Evolutionary conservation across 805 yeast genomes (phyloP).

Genomic region (Isabelozyma pseudorhagii): DNA sequence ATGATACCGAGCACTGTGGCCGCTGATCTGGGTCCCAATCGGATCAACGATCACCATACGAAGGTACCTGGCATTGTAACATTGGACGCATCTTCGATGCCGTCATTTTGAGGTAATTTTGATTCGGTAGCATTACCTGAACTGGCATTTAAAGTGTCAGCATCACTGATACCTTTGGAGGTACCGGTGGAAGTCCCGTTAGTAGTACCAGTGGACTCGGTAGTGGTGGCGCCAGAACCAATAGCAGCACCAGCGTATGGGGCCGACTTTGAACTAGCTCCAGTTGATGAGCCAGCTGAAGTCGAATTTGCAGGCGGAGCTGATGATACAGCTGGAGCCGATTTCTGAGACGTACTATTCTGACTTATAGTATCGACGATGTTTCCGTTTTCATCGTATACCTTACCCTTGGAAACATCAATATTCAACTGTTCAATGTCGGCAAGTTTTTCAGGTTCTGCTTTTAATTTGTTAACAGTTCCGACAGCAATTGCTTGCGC

Average conservation of each 20-base stretch:
- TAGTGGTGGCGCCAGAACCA: neutral
- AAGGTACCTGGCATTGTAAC: constrained; percentile 12
- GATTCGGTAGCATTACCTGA: neutral
- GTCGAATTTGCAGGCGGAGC: no score
- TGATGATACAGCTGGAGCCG: neutral
- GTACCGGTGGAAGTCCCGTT: no score
- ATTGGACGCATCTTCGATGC: neutral
- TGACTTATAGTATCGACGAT: neutral
- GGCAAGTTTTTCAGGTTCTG: constrained; percentile 17
- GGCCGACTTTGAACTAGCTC: neutral
- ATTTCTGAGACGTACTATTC: neutral
- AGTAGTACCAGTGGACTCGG: no score
- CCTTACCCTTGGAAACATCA: constrained; percentile 26
- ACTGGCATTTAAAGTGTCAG: neutral
- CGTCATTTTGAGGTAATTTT: neutral
- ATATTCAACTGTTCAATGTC: constrained; percentile 22
- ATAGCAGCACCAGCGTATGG: neutral
- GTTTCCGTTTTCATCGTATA: constrained; percentile 25
- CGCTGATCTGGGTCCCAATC: neutral
- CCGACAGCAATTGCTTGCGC: constrained; percentile 25
- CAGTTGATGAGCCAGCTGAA: neutral
- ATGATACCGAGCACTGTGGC: neutral
- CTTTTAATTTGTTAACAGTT: constrained; percentile 21
- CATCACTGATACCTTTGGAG: neutral
- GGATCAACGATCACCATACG: constrained; percentile 3